A percentile compares a stretch with the other conserved stretches of the same genome.
Conservation (phyloP, 805 yeast species). For the Candida sonorensis region DNA sequence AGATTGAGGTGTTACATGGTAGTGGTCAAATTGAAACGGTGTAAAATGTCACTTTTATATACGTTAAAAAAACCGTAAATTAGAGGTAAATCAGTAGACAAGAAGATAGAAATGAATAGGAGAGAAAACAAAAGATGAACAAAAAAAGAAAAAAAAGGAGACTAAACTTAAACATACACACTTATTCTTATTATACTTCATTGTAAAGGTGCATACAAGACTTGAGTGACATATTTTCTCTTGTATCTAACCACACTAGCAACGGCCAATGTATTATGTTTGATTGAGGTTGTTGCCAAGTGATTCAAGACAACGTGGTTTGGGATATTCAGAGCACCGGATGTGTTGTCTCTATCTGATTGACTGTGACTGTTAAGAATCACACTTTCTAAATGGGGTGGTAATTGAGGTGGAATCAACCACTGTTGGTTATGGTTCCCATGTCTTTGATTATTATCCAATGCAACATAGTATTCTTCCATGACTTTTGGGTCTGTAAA, state of each 20-base stretch:
- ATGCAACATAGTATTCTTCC: conserved; percentile 77
- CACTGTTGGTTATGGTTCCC: conserved; percentile 44
- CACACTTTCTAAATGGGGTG: conserved; percentile 94
- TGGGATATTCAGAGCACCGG: conserved; percentile 88
- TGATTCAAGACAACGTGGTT: conserved; percentile 93
- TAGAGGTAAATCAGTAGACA: too few relatives aligned
- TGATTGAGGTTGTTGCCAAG: conserved; percentile 90
- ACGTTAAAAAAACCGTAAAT: too few relatives aligned
- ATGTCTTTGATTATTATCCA: conserved; percentile 56
- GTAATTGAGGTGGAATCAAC: conserved; percentile 92
- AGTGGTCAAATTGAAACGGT: too few relatives aligned
- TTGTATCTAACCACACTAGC: conserved; percentile 87
- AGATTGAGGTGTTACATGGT: too few relatives aligned
- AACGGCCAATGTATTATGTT: conserved; percentile 89
- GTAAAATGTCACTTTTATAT: too few relatives aligned
- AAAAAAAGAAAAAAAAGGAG: too few relatives aligned
- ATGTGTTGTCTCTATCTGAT: conserved; percentile 67
- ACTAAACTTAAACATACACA: too few relatives aligned
- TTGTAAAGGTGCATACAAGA: conserved; percentile 81
- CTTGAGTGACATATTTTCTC: conserved; percentile 85
- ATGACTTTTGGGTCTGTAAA: conserved; percentile 80
- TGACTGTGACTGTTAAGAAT: conserved; percentile 68
- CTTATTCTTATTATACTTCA: too few relatives aligned
- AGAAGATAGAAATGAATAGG: too few relatives aligned
- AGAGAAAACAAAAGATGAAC: too few relatives aligned